Conservation (phyloP, 2,329 filamentous ascomycete genomes). For the Acrocalymma vagum region DNA sequence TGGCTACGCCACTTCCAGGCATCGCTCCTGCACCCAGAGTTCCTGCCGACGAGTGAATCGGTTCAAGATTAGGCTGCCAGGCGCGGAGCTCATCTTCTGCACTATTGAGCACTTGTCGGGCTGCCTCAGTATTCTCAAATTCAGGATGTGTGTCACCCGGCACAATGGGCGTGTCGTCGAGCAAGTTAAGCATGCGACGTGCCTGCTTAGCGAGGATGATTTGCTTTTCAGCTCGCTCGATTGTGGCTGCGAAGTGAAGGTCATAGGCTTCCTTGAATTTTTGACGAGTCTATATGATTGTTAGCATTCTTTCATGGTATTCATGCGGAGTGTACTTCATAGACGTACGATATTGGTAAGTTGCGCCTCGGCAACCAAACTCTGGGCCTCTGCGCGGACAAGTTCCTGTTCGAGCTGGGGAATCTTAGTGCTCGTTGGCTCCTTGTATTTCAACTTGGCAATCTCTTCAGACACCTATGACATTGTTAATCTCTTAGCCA, state of each 20-base stretch:
- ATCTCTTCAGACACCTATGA: constrained; percentile 84
- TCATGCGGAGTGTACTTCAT: neutral
- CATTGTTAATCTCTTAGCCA: constrained; percentile 12
- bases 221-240: constrained; percentile 97
- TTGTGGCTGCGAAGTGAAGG: constrained; percentile 85
- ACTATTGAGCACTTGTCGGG: constrained; percentile 88
- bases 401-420: constrained; percentile 94
- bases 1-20: constrained; percentile 35
- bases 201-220: constrained; percentile 92
- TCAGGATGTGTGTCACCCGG: constrained; percentile 79
- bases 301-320: constrained; percentile 18
- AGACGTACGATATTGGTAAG: constrained; percentile 86
- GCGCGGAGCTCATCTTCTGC: constrained; percentile 86
- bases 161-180: constrained; percentile 90
- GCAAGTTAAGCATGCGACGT: constrained; percentile 80
- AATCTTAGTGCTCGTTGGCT: constrained; percentile 82
- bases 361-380: constrained; percentile 94
- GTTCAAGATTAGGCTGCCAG: constrained; percentile 70
- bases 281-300: constrained; percentile 76
- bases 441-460: constrained; percentile 87
- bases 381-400: constrained; percentile 94
- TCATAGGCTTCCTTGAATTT: constrained; percentile 97
- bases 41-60: constrained; percentile 60
- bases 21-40: constrained; percentile 59
- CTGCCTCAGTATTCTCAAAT: constrained; percentile 73